phyloP scores from a whole-genome alignment of 768 basidiomycete species.

The Agrocybe chaxingu region DNA sequence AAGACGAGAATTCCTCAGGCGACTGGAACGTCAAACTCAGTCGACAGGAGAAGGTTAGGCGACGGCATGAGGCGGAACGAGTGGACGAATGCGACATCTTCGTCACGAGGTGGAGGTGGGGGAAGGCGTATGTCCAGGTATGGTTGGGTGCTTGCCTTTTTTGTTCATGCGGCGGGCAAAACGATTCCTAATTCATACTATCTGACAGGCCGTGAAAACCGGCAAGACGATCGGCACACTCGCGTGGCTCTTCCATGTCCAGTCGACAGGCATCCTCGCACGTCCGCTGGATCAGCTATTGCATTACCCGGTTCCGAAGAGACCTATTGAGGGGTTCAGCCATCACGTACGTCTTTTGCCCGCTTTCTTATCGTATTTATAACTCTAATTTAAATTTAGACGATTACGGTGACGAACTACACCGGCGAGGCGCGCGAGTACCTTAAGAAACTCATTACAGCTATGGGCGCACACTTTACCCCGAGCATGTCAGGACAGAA shows the following conservation, averaged over 20 bases:
- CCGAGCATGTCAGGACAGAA: slow-evolving; percentile 77
- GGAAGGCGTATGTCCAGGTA: slow-evolving; percentile 69
- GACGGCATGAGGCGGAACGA: slow-evolving; percentile 32
- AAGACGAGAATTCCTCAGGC: slow-evolving; percentile 8
- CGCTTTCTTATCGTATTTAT: not conserved
- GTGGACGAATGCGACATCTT: slow-evolving; percentile 64
- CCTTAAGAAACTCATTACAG: slow-evolving; percentile 74
- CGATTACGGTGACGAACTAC: slow-evolving; percentile 86
- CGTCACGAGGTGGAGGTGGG: slow-evolving; percentile 68
- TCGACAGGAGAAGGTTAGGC: slow-evolving; percentile 16
- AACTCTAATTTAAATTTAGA: slow-evolving; percentile 32
- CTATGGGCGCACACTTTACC: slow-evolving; percentile 79
- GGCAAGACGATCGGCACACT: slow-evolving; percentile 73
- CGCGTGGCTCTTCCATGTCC: slow-evolving; percentile 80
- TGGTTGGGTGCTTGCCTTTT: slow-evolving; percentile 12
- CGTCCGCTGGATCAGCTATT: slow-evolving; percentile 72
- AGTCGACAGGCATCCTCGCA: slow-evolving; percentile 56
- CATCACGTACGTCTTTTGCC: slow-evolving; percentile 47
- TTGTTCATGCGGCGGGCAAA: not conserved
- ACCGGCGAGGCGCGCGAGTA: slow-evolving; percentile 86
- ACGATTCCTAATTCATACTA: not conserved
- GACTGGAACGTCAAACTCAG: slow-evolving; percentile 7
- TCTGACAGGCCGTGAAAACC: slow-evolving; percentile 51
- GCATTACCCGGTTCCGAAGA: slow-evolving; percentile 78
- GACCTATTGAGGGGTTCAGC: slow-evolving; percentile 55